Evolutionary conservation across 495 filamentous ascomycete species (phyloP), one percentile per base, ranked within the genome.

Genomic region (Beverwykella pulmonaria): DNA sequence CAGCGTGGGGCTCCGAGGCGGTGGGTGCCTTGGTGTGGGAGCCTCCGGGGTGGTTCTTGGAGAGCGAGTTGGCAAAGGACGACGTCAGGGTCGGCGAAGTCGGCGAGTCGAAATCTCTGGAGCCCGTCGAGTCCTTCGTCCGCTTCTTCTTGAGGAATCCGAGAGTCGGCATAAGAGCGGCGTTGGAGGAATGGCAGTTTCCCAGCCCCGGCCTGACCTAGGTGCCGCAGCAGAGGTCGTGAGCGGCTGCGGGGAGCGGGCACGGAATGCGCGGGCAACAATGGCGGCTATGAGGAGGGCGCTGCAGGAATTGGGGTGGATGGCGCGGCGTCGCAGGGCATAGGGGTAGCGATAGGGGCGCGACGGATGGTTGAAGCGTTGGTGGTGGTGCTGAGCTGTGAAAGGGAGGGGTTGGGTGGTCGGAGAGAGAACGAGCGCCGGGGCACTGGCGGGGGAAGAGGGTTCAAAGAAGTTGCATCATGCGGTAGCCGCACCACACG

Each of bases 71-170:
- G 23, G 71, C 67, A 20, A 69, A 61, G 54, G 70, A 72, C 60
- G 72, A 76, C 22, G 57, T 57, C 30, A 70, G 39, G 36, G 65
- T 64, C 30, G 73, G 74, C 23, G 74, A 75, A 17, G 73, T 70
- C n/a, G 73, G 73, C 47, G 74, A 71, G 54, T 76, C 69, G 41
- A 75, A 71, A 53, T 77, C 76, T 46, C 65, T 61, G 60, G 75
- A 75, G 26, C 75, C 74, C 36, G 72, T 67, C 65, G 76, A 77
- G 73, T 92, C 89, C 87, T 92, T 96, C 80, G 93, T 95, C 84
- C 91, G 87, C 84, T 95, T 92, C 87, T 96, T 97, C 85, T 97
- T 98, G 74, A 98, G 85, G 74, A 97, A 89, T 68, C 91, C 90
- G 79, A 91, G 82, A 71, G 78, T 84, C 82, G 88, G 89, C 89